A percentile compares a stretch with the other conserved stretches of the same genome.
phyloP scores from a whole-genome alignment of 441 rosid species.

The Erysimum pusillum region DNA sequence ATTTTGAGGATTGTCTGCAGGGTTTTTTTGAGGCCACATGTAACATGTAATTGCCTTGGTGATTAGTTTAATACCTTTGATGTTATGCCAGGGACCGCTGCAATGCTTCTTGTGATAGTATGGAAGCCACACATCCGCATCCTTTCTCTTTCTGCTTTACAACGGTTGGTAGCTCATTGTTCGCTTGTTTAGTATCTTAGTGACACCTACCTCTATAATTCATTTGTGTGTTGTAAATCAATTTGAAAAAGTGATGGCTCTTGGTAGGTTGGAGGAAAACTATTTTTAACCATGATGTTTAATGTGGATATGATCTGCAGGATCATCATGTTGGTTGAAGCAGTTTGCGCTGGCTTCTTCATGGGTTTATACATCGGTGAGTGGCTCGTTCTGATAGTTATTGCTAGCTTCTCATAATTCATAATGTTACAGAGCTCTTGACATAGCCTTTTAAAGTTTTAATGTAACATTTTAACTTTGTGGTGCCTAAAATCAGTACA shows the following conservation, averaged over 20 bases:
- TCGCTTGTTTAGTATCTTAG: slow-evolving; percentile 8
- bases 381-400: slow-evolving; percentile 31
- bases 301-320: slow-evolving; percentile 56
- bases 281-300: not conserved
- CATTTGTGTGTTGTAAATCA: not conserved
- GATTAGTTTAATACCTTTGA: not conserved
- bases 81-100: slow-evolving; percentile 77
- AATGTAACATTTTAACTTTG: slow-evolving; percentile 11
- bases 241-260: not conserved
- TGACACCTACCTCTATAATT: not conserved
- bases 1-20: no score
- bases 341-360: slow-evolving; percentile 82
- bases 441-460: not conserved
- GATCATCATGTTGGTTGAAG: slow-evolving; percentile 86
- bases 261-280: not conserved
- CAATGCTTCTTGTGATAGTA: slow-evolving; percentile 86
- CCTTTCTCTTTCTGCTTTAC: slow-evolving; percentile 72
- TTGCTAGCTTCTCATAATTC: not conserved
- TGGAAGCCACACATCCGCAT: slow-evolving; percentile 74
- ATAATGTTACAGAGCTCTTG: not conserved
- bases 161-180: slow-evolving; percentile 60
- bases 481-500: slow-evolving; percentile 1
- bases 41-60: not conserved
- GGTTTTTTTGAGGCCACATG: not conserved
- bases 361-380: slow-evolving; percentile 89